Evolutionary conservation across 2,329 filamentous ascomycete genomes (phyloP).

Genomic region (Diaporthe humulicola): DNA sequence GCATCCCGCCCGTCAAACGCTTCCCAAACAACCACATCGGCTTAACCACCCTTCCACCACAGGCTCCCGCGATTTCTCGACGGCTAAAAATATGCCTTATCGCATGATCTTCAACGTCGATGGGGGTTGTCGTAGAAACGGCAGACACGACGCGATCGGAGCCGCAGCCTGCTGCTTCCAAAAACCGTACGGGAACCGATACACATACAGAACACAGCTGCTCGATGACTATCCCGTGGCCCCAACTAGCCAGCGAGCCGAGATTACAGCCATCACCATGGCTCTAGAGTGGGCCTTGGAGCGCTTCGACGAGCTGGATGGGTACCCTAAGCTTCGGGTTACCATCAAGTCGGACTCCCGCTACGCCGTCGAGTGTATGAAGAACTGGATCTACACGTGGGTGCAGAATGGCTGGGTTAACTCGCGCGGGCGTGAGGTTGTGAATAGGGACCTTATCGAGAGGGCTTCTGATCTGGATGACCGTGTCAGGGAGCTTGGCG

Average conservation of each 20-base stretch:
- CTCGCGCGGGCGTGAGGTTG: background rate
- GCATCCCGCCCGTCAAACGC: background rate
- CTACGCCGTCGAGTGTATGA: constrained; percentile 6
- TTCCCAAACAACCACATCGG: background rate
- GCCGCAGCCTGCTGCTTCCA: background rate
- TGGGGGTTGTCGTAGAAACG: background rate
- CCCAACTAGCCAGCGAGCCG: background rate
- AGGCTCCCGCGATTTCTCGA: background rate
- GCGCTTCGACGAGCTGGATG: background rate
- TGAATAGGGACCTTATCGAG: background rate
- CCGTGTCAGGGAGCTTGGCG: background rate
- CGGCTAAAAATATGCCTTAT: background rate
- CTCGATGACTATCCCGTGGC: background rate
- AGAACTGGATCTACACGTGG: background rate
- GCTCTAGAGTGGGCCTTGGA: background rate
- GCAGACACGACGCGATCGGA: background rate
- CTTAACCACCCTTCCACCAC: background rate
- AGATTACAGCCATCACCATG: background rate
- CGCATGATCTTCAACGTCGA: background rate
- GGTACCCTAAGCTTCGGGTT: background rate
- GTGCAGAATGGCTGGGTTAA: background rate
- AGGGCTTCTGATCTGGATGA: background rate
- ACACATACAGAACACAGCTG: background rate
- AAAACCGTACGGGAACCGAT: background rate
- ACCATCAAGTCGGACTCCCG: background rate